These are phyloP conservation scores for Podospora australis DNA, from an alignment of 495 filamentous ascomycete genomes.

Conservation along the genomic window DNA sequence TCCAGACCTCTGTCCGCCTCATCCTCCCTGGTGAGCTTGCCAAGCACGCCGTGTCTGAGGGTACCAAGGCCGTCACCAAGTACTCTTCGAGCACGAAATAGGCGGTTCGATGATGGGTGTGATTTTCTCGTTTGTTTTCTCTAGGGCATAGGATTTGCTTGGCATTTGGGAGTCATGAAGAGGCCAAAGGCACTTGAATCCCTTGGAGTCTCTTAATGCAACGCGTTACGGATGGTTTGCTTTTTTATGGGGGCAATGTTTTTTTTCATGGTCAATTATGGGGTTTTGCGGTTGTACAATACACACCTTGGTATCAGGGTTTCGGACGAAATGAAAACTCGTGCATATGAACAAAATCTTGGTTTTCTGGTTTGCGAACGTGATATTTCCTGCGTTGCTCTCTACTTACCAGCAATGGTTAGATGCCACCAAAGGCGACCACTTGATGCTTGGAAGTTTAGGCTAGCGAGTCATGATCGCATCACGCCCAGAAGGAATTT, in stretches of 20 bases:
- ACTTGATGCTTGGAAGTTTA: no score
- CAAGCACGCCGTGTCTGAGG: slow-evolving; percentile 99
- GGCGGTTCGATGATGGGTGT: slow-evolving; percentile 33
- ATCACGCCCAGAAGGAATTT: no score
- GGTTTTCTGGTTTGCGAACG: neutral
- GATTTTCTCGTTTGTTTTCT: slow-evolving; percentile 34
- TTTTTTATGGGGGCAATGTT: slow-evolving; percentile 68
- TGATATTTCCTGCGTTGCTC: no score
- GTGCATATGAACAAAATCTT: slow-evolving; percentile 50
- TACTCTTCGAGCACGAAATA: slow-evolving; percentile 99
- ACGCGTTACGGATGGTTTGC: slow-evolving; percentile 87
- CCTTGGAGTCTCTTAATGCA: slow-evolving; percentile 65
- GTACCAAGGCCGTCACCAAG: slow-evolving; percentile 99
- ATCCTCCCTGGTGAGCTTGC: slow-evolving; percentile 98
- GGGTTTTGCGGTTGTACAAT: slow-evolving; percentile 76
- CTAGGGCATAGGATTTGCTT: slow-evolving; percentile 48
- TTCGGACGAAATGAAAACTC: slow-evolving; percentile 56
- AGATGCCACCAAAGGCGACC: no score
- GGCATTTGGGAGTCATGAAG: slow-evolving; percentile 55
- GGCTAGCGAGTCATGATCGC: no score
- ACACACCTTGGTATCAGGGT: slow-evolving; percentile 56
- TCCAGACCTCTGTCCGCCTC: slow-evolving; percentile 97
- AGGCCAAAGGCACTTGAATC: slow-evolving; percentile 51
- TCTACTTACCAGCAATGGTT: no score
- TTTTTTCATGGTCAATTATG: slow-evolving; percentile 56